A percentile compares a stretch with the other conserved stretches of the same genome.
phyloP scores from a whole-genome alignment of 2,329 filamentous ascomycete species.

The Leptographium wingfieldii region DNA sequence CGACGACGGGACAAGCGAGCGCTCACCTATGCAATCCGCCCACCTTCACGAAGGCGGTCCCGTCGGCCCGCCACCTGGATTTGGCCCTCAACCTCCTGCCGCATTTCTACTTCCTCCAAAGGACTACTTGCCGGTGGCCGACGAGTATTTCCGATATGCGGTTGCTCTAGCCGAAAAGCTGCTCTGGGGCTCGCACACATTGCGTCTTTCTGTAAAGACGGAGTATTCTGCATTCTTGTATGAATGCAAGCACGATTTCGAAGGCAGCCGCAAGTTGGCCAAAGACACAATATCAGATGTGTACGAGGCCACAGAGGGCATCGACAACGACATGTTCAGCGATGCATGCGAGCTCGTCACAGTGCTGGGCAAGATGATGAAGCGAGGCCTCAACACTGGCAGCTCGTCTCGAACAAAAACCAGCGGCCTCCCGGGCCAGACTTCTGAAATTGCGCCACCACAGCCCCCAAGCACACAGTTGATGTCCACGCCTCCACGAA shows the following conservation, averaged over 20 bases:
- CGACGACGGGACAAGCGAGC: slow-evolving; percentile 21
- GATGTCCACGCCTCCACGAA: neutral
- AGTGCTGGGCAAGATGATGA: slow-evolving; percentile 74
- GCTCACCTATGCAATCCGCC: slow-evolving; percentile 33
- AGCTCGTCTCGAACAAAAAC: slow-evolving; percentile 1
- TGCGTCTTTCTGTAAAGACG: slow-evolving; percentile 79
- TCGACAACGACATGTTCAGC: slow-evolving; percentile 91
- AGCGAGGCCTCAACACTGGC: slow-evolving; percentile 6
- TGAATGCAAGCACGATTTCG: slow-evolving; percentile 76
- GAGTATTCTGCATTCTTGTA: slow-evolving; percentile 90
- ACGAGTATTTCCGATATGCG: slow-evolving; percentile 68
- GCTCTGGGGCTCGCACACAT: slow-evolving; percentile 77
- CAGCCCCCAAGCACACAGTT: neutral
- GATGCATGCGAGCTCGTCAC: slow-evolving; percentile 84
- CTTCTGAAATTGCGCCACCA: neutral
- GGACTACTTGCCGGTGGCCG: slow-evolving; percentile 74
- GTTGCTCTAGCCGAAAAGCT: slow-evolving; percentile 59
- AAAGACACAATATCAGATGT: slow-evolving; percentile 79
- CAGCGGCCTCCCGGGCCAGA: neutral
- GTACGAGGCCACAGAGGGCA: slow-evolving; percentile 79
- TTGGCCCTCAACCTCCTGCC: slow-evolving; percentile 37
- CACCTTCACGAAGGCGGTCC: slow-evolving; percentile 45
- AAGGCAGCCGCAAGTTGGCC: slow-evolving; percentile 63
- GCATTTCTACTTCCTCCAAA: slow-evolving; percentile 68
- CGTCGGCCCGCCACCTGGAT: slow-evolving; percentile 43